These are phyloP conservation scores for Tulasnella sp. DNA, from an alignment of 768 basidiomycete genomes.

Conservation along the genomic window DNA sequence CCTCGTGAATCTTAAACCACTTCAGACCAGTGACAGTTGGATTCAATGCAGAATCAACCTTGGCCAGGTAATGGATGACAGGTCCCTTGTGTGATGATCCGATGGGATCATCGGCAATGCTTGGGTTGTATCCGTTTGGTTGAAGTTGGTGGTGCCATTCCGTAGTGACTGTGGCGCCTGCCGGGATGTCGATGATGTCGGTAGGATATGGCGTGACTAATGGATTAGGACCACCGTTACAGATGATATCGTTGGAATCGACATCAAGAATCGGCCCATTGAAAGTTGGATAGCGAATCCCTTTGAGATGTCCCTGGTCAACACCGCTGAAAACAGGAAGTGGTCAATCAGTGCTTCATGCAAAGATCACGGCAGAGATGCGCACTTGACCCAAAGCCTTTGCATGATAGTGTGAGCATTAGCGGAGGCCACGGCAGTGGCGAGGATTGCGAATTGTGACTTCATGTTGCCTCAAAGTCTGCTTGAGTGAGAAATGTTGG, in stretches of 20 bases:
- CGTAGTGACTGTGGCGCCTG: slow-evolving; percentile 41
- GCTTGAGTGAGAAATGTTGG: too few species aligned
- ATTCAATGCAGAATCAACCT: background rate
- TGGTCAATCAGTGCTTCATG: too few species aligned
- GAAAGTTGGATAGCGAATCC: slow-evolving; percentile 20
- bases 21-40: slow-evolving; percentile 31
- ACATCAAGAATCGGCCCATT: slow-evolving; percentile 41
- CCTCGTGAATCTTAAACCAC: slow-evolving; percentile 45
- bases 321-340: too few species aligned
- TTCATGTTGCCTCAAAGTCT: too few species aligned
- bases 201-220: slow-evolving; percentile 25
- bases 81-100: slow-evolving; percentile 37
- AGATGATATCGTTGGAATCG: slow-evolving; percentile 41
- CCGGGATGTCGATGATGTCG: slow-evolving; percentile 36
- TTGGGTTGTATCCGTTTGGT: background rate
- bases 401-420: slow-evolving; percentile 11
- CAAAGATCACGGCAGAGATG: too few species aligned
- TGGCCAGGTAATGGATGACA: slow-evolving; percentile 37
- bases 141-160: slow-evolving; percentile 40
- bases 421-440: too few species aligned
- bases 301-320: slow-evolving; percentile 9
- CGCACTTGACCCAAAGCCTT: slow-evolving; percentile 6
- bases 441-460: too few species aligned
- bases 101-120: slow-evolving; percentile 37
- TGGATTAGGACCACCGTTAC: slow-evolving; percentile 48